phyloP scores from a whole-genome alignment of 176 grass and related monocot genomes.

The Raddia distichophylla region DNA sequence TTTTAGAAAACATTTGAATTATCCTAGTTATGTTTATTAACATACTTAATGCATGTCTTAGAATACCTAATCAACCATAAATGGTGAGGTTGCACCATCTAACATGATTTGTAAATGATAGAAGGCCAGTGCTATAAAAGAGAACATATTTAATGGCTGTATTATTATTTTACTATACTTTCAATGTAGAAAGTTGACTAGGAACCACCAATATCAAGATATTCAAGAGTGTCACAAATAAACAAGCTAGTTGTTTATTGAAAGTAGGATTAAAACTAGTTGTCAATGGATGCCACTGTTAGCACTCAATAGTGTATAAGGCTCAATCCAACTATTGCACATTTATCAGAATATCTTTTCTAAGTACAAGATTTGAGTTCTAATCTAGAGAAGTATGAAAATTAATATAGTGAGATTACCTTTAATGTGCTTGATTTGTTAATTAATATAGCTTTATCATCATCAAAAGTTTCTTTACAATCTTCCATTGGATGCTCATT shows the following conservation, averaged over 20 bases:
- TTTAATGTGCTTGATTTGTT: constrained; percentile 1
- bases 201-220: not conserved
- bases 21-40: not conserved
- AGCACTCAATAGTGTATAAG: not conserved
- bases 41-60: constrained; percentile 1
- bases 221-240: not conserved
- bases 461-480: not conserved
- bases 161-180: constrained; percentile 4
- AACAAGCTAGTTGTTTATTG: too few relatives aligned
- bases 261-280: not conserved
- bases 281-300: not conserved
- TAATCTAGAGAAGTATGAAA: not conserved
- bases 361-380: not conserved
- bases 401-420: constrained; percentile 27
- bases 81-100: not conserved
- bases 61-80: constrained; percentile 12
- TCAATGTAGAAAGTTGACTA: not conserved
- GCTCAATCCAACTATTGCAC: not conserved
- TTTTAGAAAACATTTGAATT: not conserved
- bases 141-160: not conserved
- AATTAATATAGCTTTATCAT: constrained; percentile 7
- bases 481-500: constrained; percentile 26
- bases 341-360: constrained; percentile 20
- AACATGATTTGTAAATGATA: not conserved
- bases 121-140: not conserved